Percentiles rank a stretch among this genome's conserved stretches.
Evolutionary conservation across 106 monocot species (phyloP).

Genomic region (Dendrobium nobile): DNA sequence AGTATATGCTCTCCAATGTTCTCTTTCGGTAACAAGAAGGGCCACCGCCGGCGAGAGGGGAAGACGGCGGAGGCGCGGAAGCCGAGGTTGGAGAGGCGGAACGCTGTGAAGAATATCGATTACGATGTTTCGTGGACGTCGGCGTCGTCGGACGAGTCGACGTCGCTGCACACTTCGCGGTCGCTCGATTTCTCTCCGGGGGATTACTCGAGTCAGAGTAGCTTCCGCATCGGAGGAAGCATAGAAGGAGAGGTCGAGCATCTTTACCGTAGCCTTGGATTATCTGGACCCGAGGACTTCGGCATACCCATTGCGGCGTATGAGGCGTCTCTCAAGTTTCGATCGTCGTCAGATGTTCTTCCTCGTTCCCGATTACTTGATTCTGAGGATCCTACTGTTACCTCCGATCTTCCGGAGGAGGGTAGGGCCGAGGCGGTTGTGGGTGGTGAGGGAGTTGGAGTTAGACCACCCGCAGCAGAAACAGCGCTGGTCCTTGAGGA

Average conservation of each 20-base stretch:
- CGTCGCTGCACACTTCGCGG: slow-evolving; percentile 8
- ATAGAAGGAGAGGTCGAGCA: slow-evolving; percentile 40
- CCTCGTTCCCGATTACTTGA: slow-evolving; percentile 23
- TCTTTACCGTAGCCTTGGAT: slow-evolving; percentile 48
- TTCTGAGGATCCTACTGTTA: neutral
- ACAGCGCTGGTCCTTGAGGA: neutral
- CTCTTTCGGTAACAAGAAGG: slow-evolving; percentile 11
- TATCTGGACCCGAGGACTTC: slow-evolving; percentile 72
- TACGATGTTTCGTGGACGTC: slow-evolving; percentile 20
- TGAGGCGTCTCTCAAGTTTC: slow-evolving; percentile 44
- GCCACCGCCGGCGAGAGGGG: neutral
- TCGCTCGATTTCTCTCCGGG: slow-evolving; percentile 30
- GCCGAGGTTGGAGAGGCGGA: slow-evolving; percentile 46
- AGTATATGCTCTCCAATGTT: slow-evolving; percentile 10
- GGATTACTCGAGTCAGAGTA: slow-evolving; percentile 27
- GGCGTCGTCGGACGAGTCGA: neutral
- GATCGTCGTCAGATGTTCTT: slow-evolving; percentile 17
- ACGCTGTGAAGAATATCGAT: slow-evolving; percentile 61
- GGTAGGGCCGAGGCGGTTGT: neutral
- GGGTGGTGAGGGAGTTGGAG: neutral
- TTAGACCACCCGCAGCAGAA: neutral
- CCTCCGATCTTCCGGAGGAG: neutral
- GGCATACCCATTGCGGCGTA: slow-evolving; percentile 39
- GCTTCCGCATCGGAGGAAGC: slow-evolving; percentile 55
- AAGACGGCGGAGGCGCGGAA: slow-evolving; percentile 5